Conservation (phyloP, 352 stramenopile species). For the Elongisporangium senticosum region DNA sequence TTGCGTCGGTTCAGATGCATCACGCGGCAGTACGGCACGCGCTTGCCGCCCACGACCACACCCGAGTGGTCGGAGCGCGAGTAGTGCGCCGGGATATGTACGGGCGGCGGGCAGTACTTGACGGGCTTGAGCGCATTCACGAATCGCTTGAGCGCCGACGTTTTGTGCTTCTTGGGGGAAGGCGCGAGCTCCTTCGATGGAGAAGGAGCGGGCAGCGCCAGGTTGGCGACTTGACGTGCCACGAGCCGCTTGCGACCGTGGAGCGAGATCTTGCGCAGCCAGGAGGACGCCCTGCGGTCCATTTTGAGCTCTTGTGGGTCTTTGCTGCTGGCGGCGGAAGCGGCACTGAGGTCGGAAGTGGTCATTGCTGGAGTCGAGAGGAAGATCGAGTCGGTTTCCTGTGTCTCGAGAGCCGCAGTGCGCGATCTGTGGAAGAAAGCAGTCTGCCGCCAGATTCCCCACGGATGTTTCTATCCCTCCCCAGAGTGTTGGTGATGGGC, state of each 20-base stretch:
- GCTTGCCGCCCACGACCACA: slow-evolving; percentile 17
- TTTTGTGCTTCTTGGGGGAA: background rate
- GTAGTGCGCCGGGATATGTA: slow-evolving; percentile 29
- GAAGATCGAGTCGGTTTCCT: background rate
- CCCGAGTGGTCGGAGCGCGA: slow-evolving; percentile 21
- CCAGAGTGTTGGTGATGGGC: background rate
- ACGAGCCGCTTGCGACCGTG: background rate
- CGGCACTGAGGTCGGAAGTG: background rate
- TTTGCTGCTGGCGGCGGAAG: background rate
- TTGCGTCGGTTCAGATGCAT: slow-evolving; percentile 23
- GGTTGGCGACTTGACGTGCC: background rate
- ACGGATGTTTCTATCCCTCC: background rate
- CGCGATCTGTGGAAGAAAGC: background rate
- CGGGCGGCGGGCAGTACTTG: slow-evolving; percentile 3
- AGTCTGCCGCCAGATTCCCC: background rate
- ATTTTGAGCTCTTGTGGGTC: background rate
- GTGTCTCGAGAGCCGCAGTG: background rate
- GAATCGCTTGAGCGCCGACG: background rate
- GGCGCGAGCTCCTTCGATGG: background rate
- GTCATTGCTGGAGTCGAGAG: background rate
- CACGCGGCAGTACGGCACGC: slow-evolving; percentile 20
- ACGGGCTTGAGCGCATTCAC: background rate
- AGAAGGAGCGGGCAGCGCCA: background rate
- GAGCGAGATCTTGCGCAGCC: background rate
- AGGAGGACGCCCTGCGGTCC: background rate